Evolutionary conservation across 495 filamentous ascomycete genomes (phyloP).

Genomic region (Sphaerosporella brunnea): DNA sequence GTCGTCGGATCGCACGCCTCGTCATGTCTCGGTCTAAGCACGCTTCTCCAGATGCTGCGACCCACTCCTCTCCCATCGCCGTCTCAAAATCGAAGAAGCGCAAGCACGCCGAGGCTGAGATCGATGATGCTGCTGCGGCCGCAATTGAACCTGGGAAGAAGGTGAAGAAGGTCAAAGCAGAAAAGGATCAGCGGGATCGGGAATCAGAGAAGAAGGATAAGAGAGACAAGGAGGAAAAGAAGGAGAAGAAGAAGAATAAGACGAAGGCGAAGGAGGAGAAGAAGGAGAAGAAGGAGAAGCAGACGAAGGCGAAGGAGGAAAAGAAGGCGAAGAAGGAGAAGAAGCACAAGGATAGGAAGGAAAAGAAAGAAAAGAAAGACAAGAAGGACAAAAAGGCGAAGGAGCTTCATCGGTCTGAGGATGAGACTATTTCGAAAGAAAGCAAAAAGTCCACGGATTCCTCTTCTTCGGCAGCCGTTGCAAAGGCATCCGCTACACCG

Average conservation of each 20-base stretch:
- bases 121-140: too few relatives aligned
- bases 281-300: conserved; percentile 2
- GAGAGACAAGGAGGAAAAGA: not conserved
- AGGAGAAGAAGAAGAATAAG: conserved; percentile 1
- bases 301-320: conserved; percentile 4
- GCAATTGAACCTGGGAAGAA: too few relatives aligned
- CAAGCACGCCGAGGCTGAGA: too few relatives aligned
- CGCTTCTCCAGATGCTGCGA: too few relatives aligned
- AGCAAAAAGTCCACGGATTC: not conserved
- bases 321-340: conserved; percentile 10
- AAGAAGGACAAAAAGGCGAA: conserved; percentile 4
- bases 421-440: not conserved
- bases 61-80: too few relatives aligned
- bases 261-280: conserved; percentile 2
- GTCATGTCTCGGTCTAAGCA: too few relatives aligned
- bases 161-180: too few relatives aligned
- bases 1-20: too few relatives aligned
- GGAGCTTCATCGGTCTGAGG: not conserved
- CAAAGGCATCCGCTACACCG: not conserved
- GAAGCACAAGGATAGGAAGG: not conserved
- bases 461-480: not conserved
- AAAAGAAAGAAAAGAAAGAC: conserved; percentile 1
- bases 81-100: too few relatives aligned
- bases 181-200: too few relatives aligned
- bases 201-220: not conserved